Percentiles rank a stretch among this genome's conserved stretches.
phyloP scores from a whole-genome alignment of 352 stramenopile genomes.

The Phytophthora sojae region DNA sequence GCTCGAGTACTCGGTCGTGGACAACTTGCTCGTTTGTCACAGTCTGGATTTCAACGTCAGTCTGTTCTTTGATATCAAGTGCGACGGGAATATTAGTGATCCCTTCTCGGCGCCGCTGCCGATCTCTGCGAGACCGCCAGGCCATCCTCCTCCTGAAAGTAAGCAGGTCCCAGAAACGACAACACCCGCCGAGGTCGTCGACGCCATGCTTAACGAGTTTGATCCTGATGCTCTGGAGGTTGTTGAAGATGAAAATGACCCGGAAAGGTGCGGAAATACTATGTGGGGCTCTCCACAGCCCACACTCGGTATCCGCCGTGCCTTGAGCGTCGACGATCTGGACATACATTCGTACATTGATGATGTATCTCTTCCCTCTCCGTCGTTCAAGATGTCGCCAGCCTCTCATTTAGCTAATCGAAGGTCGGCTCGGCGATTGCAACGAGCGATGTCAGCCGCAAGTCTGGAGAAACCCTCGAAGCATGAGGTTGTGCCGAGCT shows the following conservation, averaged over 20 bases:
- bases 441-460: conserved; percentile 43
- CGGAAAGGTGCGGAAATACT: conserved; percentile 10
- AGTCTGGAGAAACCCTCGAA: conserved; percentile 45
- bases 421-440: conserved; percentile 25
- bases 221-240: conserved; percentile 14
- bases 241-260: conserved; percentile 19
- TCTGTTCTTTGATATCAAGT: conserved; percentile 84
- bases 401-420: conserved; percentile 32
- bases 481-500: conserved; percentile 29
- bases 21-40: conserved; percentile 87
- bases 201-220: conserved; percentile 14
- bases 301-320: conserved; percentile 12
- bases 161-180: conserved; percentile 1
- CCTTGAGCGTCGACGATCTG: conserved; percentile 40
- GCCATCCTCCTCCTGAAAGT: conserved; percentile 12
- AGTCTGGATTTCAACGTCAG: conserved; percentile 84
- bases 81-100: conserved; percentile 58
- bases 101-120: conserved; percentile 80
- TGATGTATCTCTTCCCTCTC: conserved; percentile 12
- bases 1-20: conserved; percentile 79
- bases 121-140: conserved; percentile 57
- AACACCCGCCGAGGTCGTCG: not conserved
- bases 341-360: conserved; percentile 29
- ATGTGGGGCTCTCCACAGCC: conserved; percentile 12
- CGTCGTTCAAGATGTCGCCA: conserved; percentile 28